Evolutionary conservation across 805 yeast genomes (phyloP), one percentile per base, ranked within the genome.

Genomic region (Candida hungchunana): DNA sequence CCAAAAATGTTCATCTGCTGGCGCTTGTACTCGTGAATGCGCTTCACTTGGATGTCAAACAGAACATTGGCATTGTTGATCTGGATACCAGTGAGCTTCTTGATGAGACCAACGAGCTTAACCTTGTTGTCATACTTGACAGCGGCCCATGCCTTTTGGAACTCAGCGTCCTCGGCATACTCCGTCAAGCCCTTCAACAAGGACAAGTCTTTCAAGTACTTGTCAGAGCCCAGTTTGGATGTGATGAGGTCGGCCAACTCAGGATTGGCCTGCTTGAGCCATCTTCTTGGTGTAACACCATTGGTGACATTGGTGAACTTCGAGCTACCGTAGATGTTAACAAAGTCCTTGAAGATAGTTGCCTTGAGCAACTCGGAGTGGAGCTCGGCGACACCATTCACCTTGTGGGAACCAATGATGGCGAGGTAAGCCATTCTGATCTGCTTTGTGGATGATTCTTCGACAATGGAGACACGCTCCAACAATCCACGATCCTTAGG

Each of bases 221-320:
- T 75, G 55, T 80, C 81, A 41, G 80, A 77, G 18, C 87, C 80
- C 35, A 87, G 68, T 49, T 77, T 78, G 34, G 77, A 71, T 28
- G 84, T 71, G 55, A 89, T 89, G 48, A 88, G 70, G n/a, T 63
- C 66, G 13, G 93, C 73, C 50, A 88, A 69, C 47, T 68, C 70
- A 9, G 97, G 96, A 61, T 88, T 89, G 33, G 96, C 95, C 65
- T 88, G 95, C 58, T 78, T 80, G 57, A 88, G 73, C 97, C 97
- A 88, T 65, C 97, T 80, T 71, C 97, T 79, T 50, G 96, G 96
- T 3, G 97, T 88, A 56, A 88, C 79, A 65, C 97, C 97, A 60
- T 88, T 88, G 32, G 97, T 88, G 43, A 88, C 96, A 53, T 88
- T 88, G 34, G 85, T 84, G 63, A 88, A 88, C 63, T 83, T 85